Percentiles rank a stretch among this genome's conserved stretches.
These are phyloP conservation scores for Gossypioides kirkii DNA, from an alignment of 345 rosid species.

Conservation along the genomic window DNA sequence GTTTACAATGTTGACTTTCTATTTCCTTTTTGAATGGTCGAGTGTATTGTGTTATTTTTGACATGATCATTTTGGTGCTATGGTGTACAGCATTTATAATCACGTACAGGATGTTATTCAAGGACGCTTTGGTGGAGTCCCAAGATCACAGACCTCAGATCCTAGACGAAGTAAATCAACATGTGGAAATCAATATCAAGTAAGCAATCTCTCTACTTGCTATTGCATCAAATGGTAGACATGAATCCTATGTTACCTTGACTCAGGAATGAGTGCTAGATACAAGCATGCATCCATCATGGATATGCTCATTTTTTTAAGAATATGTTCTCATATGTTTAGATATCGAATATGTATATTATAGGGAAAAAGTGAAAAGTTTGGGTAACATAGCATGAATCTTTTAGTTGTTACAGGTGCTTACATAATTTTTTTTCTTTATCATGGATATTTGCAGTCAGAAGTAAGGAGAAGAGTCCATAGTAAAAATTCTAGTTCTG, in stretches of 20 bases:
- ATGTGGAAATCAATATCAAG: slow-evolving; percentile 22
- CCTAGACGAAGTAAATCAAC: slow-evolving; percentile 21
- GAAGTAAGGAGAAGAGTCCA: slow-evolving; percentile 21
- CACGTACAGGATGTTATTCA: slow-evolving; percentile 39
- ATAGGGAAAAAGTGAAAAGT: background rate
- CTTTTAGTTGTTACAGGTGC: slow-evolving; percentile 18
- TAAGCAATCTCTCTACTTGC: slow-evolving; percentile 21
- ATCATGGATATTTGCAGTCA: slow-evolving; percentile 22
- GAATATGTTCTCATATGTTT: background rate
- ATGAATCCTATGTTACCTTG: background rate
- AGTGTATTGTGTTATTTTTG: background rate
- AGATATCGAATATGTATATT: background rate
- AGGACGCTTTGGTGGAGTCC: slow-evolving; percentile 29
- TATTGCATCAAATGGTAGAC: background rate
- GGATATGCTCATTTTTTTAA: background rate
- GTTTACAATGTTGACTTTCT: background rate
- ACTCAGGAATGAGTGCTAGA: background rate
- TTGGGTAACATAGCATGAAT: background rate
- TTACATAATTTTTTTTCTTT: slow-evolving; percentile 11
- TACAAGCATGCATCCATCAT: background rate
- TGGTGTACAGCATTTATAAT: slow-evolving; percentile 46
- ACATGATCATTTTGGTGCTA: slow-evolving; percentile 11
- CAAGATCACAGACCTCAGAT: slow-evolving; percentile 25
- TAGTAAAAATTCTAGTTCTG: background rate
- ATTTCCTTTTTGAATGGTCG: background rate